Evolutionary conservation across 129 eudicot species (phyloP).

Genomic region (Gnaphalium uliginosum): DNA sequence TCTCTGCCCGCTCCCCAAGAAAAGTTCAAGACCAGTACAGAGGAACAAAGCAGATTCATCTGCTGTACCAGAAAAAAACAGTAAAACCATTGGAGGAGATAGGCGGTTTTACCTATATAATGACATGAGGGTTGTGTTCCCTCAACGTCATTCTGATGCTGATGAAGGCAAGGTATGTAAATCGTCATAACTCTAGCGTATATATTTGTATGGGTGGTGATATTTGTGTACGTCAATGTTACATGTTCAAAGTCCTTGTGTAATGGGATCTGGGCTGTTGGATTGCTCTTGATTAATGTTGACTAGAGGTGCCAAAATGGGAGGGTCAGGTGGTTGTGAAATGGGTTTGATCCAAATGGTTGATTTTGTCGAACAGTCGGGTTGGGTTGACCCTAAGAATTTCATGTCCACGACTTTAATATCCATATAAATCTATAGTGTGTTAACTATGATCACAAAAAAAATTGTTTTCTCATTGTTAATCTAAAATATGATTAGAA

Average conservation of each 20-base stretch:
- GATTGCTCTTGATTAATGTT: constrained; percentile 8
- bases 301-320: not conserved
- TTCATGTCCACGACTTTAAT: not conserved
- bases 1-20: constrained; percentile 67
- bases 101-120: constrained; percentile 83
- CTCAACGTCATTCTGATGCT: constrained; percentile 98
- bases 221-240: not conserved
- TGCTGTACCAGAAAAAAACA: constrained; percentile 44
- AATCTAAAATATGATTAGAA: not conserved
- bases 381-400: not conserved
- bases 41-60: constrained; percentile 68
- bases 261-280: not conserved
- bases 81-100: constrained; percentile 43
- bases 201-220: not conserved
- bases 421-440: not conserved
- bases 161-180: constrained; percentile 96
- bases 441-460: not conserved
- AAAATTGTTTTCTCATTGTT: not conserved
- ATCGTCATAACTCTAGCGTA: not conserved
- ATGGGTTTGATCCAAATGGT: not conserved
- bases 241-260: not conserved
- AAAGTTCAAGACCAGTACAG: constrained; percentile 38
- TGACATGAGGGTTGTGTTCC: constrained; percentile 97
- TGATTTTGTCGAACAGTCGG: not conserved
- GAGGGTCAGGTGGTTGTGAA: not conserved